Percentiles rank a stretch among this genome's conserved stretches.
phyloP scores from a whole-genome alignment of 495 filamentous ascomycete species.

The Penicillium maclennaniae region DNA sequence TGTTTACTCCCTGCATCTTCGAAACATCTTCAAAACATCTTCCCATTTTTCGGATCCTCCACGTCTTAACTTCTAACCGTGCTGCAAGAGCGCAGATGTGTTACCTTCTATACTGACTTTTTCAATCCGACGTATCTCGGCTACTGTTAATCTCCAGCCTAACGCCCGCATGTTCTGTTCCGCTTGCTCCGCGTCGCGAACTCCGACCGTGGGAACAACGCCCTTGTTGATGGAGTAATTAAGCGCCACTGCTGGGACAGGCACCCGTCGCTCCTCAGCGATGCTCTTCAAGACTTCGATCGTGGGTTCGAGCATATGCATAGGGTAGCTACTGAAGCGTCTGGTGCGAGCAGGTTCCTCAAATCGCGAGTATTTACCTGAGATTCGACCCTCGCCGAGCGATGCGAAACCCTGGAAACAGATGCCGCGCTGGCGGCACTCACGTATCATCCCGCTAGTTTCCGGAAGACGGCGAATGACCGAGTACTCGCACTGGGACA shows the following conservation, averaged over 20 bases:
- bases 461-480: constrained; percentile 23
- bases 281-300: constrained; percentile 25
- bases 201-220: constrained; percentile 18
- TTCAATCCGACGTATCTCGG: constrained; percentile 26
- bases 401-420: constrained; percentile 28
- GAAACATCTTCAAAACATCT: neutral
- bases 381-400: constrained; percentile 19
- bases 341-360: constrained; percentile 16
- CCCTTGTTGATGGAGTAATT: constrained; percentile 40
- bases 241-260: constrained; percentile 34
- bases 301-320: constrained; percentile 25
- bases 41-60: neutral
- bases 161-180: constrained; percentile 25
- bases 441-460: constrained; percentile 21
- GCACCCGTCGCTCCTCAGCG: constrained; percentile 22
- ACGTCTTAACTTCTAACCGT: constrained; percentile 16
- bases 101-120: constrained; percentile 20
- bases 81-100: constrained; percentile 20
- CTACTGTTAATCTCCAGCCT: constrained; percentile 24
- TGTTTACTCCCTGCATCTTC: neutral
- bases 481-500: constrained; percentile 27
- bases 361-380: constrained; percentile 22
- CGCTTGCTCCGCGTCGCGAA: constrained; percentile 21
- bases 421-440: constrained; percentile 21
- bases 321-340: constrained; percentile 29